Base-by-base conservation (phyloP, 2,329 filamentous ascomycete genomes). In the Thelonectria olida region DNA sequence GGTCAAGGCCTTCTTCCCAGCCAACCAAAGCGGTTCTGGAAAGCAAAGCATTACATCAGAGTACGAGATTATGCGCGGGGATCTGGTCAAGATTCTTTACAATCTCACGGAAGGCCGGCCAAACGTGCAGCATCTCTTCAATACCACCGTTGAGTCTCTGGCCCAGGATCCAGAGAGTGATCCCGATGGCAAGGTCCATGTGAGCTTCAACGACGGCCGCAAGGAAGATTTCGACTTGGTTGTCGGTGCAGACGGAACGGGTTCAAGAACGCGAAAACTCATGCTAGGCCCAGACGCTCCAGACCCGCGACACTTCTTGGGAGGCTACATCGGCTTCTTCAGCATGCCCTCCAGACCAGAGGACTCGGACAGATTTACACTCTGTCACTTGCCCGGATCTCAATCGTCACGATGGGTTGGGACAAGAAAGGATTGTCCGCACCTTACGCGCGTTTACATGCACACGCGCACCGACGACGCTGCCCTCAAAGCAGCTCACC, bases 1-100 rank as follows among this genome's bases (percentile, higher is more conserved):
- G 1, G 48, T 66, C 2, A 69, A 72, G 25, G 84, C 79, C 3
- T 74, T 71, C 5, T 75, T 85, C 36, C 72, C 70, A 73, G 23
- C 74, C 67, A 56, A 69, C 72, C 56, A 15, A 19, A 45, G 58
- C 0, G 63, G 61, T 7, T 1, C 50, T 38, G 57, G 41, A 65
- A 15, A 70, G 66, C 27, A 79, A 55, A 73, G 68, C n/a, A 76
- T 85, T 34, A 82, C 82, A 0, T 78, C 75, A 1, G 84, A 87
- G 15, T 81, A 79, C 45, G 85, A 87, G 72, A 86, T 88, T 53
- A 81, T 87, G 78, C 75, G 85, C 5, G 84, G 82, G 0, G 82
- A 86, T 47, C 63, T 88, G 10, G 81, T 78, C 17, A 68, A 64
- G 1, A 65, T 87, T 2, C 62, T 87, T 0, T 77, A 82, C 54